phyloP scores from a whole-genome alignment of 2,329 filamentous ascomycete genomes.

The Westerdykella aurantiaca region DNA sequence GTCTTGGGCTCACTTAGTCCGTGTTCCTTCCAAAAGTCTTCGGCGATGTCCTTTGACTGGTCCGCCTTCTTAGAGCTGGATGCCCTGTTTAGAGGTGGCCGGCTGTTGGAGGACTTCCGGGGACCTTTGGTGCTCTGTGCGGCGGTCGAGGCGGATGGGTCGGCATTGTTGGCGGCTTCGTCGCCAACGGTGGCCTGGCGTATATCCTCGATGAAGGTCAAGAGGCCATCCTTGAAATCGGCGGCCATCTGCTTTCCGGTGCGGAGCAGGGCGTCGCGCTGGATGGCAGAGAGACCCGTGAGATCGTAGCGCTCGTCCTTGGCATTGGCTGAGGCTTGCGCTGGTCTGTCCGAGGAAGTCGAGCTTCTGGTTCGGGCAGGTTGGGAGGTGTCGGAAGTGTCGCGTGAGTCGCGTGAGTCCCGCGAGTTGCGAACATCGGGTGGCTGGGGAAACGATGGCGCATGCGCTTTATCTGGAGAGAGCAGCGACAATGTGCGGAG shows the following conservation, averaged over 20 bases:
- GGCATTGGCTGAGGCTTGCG: slow-evolving; percentile 19
- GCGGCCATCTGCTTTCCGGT: slow-evolving; percentile 71
- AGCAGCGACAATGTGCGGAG: slow-evolving; percentile 71
- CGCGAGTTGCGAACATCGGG: slow-evolving; percentile 28
- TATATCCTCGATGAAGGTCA: slow-evolving; percentile 93
- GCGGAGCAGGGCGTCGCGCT: slow-evolving; percentile 35
- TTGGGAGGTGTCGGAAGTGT: slow-evolving; percentile 11
- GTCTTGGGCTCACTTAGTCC: slow-evolving; percentile 37
- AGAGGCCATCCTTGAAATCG: slow-evolving; percentile 82
- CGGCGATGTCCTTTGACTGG: slow-evolving; percentile 33
- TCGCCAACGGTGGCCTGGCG: slow-evolving; percentile 94
- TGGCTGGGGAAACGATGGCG: slow-evolving; percentile 35
- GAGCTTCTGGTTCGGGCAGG: slow-evolving; percentile 13
- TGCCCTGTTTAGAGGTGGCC: slow-evolving; percentile 26
- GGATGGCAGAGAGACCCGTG: slow-evolving; percentile 25
- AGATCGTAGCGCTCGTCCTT: slow-evolving; percentile 30
- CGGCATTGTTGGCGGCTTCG: slow-evolving; percentile 64
- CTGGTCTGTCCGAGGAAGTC: slow-evolving; percentile 30
- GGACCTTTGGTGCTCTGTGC: slow-evolving; percentile 19
- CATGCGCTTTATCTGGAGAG: slow-evolving; percentile 52
- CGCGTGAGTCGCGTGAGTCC: slow-evolving; percentile 15
- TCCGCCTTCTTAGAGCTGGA: slow-evolving; percentile 30
- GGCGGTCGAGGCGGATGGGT: slow-evolving; percentile 32
- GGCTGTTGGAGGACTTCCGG: slow-evolving; percentile 26
- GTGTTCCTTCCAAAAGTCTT: slow-evolving; percentile 42